Conservation (phyloP, 2,329 filamentous ascomycete genomes). For the Xylaria sp. region DNA sequence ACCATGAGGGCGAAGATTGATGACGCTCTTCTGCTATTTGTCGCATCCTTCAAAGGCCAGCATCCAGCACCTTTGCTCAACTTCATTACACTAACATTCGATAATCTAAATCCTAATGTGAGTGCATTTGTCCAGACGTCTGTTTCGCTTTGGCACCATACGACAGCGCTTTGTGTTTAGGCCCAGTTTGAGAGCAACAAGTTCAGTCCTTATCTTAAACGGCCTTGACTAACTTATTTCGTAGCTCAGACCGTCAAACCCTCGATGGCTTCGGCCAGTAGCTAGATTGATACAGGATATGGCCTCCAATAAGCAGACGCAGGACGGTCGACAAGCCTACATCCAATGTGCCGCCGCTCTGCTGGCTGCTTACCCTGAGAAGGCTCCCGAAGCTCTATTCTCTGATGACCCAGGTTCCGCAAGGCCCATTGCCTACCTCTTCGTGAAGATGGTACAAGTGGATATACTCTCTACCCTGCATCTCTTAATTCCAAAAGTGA, state of each 20-base stretch:
- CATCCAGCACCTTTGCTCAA: slow-evolving; percentile 69
- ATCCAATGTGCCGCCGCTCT: slow-evolving; percentile 68
- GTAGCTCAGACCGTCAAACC: slow-evolving; percentile 61
- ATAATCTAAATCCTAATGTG: slow-evolving; percentile 61
- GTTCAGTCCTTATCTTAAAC: neutral
- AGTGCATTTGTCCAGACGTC: slow-evolving; percentile 36
- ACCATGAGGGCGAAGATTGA: slow-evolving; percentile 56
- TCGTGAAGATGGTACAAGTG: slow-evolving; percentile 73
- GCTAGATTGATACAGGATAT: slow-evolving; percentile 63
- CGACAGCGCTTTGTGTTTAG: neutral
- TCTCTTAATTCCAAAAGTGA: slow-evolving; percentile 67
- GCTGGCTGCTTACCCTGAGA: slow-evolving; percentile 64
- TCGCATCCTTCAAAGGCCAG: slow-evolving; percentile 57
- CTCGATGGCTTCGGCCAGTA: slow-evolving; percentile 64
- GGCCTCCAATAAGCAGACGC: slow-evolving; percentile 65
- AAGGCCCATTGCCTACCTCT: slow-evolving; percentile 70
- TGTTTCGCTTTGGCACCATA: neutral
- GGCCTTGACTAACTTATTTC: slow-evolving; percentile 32
- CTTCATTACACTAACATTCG: slow-evolving; percentile 66
- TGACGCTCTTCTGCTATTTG: slow-evolving; percentile 58
- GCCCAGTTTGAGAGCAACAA: neutral
- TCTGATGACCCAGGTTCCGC: slow-evolving; percentile 54
- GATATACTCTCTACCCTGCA: slow-evolving; percentile 73
- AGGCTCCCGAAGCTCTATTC: slow-evolving; percentile 64
- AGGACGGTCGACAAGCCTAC: slow-evolving; percentile 67